Percentiles rank a stretch among this genome's conserved stretches.
These are phyloP conservation scores for Nakaseomyces nivariensis DNA, from an alignment of 1,139 yeast species.

Conservation along the genomic window DNA sequence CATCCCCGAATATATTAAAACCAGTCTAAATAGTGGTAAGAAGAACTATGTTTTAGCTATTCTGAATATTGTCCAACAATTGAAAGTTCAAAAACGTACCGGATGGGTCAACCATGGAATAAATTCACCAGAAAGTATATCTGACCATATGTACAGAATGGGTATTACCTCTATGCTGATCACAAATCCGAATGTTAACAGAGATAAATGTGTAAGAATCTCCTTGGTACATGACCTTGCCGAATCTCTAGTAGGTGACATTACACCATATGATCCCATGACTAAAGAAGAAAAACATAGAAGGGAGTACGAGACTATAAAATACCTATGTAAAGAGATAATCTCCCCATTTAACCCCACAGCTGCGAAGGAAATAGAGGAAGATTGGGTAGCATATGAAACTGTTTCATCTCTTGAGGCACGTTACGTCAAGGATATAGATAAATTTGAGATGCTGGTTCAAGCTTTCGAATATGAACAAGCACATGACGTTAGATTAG, in stretches of 20 bases:
- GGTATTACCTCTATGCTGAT: conserved; percentile 70
- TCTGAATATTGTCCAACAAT: conserved; percentile 61
- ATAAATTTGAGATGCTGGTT: conserved; percentile 83
- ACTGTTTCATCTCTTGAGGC: conserved; percentile 76
- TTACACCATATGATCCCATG: conserved; percentile 74
- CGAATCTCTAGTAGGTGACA: conserved; percentile 88
- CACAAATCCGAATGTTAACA: conserved; percentile 39
- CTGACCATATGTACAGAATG: conserved; percentile 98
- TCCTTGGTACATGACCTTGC: conserved; percentile 92
- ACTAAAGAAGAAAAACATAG: conserved; percentile 67
- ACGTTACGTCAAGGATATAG: conserved; percentile 85
- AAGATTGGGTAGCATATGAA: conserved; percentile 87
- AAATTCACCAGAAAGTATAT: conserved; percentile 57
- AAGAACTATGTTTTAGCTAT: conserved; percentile 55
- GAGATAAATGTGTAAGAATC: conserved; percentile 65
- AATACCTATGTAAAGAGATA: conserved; percentile 48
- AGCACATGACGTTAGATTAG: conserved; percentile 44
- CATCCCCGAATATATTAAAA: conserved; percentile 20
- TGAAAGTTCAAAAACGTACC: conserved; percentile 79
- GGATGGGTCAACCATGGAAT: conserved; percentile 88
- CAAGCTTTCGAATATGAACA: conserved; percentile 91
- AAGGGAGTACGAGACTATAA: conserved; percentile 68
- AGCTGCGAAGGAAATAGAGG: conserved; percentile 59
- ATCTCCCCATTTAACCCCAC: conserved; percentile 52
- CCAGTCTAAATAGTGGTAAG: conserved; percentile 13